A percentile compares a stretch with the other conserved stretches of the same genome.
Evolutionary conservation across 225 moss, liverwort and hornwort genomes (phyloP).

Genomic region (Climacium dendroides): DNA sequence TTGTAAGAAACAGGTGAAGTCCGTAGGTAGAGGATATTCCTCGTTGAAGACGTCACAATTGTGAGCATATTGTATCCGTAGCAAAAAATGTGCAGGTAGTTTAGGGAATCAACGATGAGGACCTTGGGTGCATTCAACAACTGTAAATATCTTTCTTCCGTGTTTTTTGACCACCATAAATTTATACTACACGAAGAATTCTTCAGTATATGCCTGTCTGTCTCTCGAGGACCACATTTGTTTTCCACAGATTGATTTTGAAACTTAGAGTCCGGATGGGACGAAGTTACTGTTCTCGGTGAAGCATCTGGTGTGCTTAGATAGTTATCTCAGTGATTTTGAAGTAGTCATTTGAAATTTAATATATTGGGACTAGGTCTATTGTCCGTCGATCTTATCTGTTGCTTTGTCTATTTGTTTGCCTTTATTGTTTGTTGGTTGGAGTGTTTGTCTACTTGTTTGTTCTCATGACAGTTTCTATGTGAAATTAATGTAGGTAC

Average conservation of each 20-base stretch:
- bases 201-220: neutral
- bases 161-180: constrained; percentile 1
- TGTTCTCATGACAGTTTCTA: neutral
- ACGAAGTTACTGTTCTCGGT: neutral
- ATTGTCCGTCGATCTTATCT: too few species aligned
- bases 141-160: constrained; percentile 17
- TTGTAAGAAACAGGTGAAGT: neutral
- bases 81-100: constrained; percentile 8
- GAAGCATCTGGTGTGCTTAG: neutral
- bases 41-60: neutral
- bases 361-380: neutral
- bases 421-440: neutral
- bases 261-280: neutral
- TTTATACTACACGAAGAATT: neutral
- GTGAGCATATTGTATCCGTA: constrained; percentile 14
- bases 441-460: neutral
- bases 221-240: neutral
- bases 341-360: neutral
- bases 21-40: neutral
- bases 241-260: neutral
- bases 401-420: neutral
- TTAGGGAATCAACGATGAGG: neutral
- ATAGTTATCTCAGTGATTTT: neutral
- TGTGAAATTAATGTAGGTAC: too few species aligned
- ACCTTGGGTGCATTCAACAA: constrained; percentile 3